Conservation (phyloP, 352 stramenopile genomes). For the Pythium biforme region DNA sequence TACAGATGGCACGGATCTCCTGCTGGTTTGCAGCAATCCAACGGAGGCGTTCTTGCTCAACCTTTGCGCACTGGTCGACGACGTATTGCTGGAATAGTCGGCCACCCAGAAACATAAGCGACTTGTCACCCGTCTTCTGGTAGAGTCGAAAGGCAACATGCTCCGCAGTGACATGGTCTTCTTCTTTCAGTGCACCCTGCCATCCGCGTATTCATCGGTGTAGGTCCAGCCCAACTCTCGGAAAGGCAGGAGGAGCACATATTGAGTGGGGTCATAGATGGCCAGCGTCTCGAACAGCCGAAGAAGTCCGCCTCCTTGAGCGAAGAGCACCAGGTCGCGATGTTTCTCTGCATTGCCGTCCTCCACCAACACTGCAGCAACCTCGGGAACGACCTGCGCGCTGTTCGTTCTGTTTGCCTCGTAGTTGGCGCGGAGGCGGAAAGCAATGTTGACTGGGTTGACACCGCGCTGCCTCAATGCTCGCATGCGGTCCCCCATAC, state of each 20-base stretch:
- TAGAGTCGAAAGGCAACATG: constrained; percentile 12
- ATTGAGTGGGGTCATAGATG: constrained; percentile 14
- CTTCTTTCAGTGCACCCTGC: background rate
- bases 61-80: constrained; percentile 16
- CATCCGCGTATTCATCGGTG: background rate
- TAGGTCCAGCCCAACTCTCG: constrained; percentile 13
- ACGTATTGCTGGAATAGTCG: constrained; percentile 23
- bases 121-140: background rate
- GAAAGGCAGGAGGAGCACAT: constrained; percentile 4
- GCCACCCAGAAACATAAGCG: background rate
- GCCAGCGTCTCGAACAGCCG: constrained; percentile 14
- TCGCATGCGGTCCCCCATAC: background rate
- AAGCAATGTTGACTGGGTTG: background rate
- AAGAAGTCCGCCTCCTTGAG: background rate
- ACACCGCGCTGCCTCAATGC: background rate
- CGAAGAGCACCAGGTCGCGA: constrained; percentile 12
- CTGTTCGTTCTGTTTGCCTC: background rate
- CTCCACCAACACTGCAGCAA: constrained; percentile 1
- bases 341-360: constrained; percentile 9
- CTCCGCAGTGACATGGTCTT: constrained; percentile 7
- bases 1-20: constrained; percentile 11
- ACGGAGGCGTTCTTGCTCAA: constrained; percentile 16
- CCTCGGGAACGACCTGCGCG: constrained; percentile 1
- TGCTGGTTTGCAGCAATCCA: constrained; percentile 17
- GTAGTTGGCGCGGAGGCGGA: background rate